A percentile compares a stretch with the other conserved stretches of the same genome.
Conservation (phyloP, 2,329 filamentous ascomycete species). For the Fusarium begoniae region DNA sequence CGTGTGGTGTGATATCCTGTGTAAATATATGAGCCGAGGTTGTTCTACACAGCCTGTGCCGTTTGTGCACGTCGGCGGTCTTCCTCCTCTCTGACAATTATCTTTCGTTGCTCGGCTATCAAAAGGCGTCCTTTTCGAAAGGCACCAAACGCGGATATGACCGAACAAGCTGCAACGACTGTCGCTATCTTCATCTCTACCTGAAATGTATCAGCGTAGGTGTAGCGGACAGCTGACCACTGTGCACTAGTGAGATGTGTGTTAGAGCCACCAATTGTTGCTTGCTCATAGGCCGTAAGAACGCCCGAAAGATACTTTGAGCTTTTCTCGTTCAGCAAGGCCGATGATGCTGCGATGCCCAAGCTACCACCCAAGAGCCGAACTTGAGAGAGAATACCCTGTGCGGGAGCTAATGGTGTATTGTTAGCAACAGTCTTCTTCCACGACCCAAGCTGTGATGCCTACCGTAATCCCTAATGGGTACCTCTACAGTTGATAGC, state of each 20-base stretch:
- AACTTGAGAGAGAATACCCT: constrained; percentile 62
- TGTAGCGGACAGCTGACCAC: constrained; percentile 46
- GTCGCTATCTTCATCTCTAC: constrained; percentile 58
- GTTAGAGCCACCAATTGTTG: constrained; percentile 36
- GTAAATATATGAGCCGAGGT: neutral
- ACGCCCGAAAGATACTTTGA: constrained; percentile 42
- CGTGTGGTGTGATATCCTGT: neutral
- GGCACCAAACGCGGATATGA: constrained; percentile 52
- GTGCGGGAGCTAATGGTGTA: constrained; percentile 54
- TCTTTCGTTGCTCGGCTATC: constrained; percentile 34
- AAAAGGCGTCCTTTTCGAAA: constrained; percentile 45
- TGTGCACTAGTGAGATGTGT: constrained; percentile 42
- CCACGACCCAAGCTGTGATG: neutral
- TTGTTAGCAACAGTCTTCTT: constrained; percentile 25
- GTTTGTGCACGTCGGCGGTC: constrained; percentile 22
- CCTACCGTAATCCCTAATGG: constrained; percentile 57
- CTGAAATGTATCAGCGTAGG: constrained; percentile 57
- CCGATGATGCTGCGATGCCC: constrained; percentile 63
- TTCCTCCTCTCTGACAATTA: constrained; percentile 25
- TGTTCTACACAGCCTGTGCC: neutral
- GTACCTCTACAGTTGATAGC: constrained; percentile 53
- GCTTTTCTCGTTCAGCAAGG: constrained; percentile 51
- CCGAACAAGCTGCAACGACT: constrained; percentile 51
- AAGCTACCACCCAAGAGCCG: constrained; percentile 64
- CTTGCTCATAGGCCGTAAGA: constrained; percentile 43